Evolutionary conservation across 441 rosid species (phyloP).

Genomic region (Flueggea neowawraea): DNA sequence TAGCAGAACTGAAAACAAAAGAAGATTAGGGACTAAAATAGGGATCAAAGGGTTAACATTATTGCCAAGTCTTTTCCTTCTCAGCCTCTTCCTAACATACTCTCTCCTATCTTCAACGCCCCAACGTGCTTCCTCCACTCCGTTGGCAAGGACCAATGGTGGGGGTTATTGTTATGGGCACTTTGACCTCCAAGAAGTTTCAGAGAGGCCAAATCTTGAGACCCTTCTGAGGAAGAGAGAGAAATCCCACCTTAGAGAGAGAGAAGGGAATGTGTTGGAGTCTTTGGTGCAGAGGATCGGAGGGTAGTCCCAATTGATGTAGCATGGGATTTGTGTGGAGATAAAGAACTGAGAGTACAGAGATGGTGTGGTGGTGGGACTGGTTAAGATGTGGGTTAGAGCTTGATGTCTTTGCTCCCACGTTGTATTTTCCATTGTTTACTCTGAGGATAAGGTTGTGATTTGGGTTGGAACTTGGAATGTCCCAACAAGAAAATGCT

Average conservation of each 20-base stretch:
- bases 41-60: slow-evolving; percentile 57
- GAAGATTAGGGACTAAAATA: slow-evolving; percentile 54
- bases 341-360: slow-evolving; percentile 75
- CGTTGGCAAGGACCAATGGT: slow-evolving; percentile 54
- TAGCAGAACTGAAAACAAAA: slow-evolving; percentile 49
- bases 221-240: slow-evolving; percentile 57
- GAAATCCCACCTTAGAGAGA: slow-evolving; percentile 51
- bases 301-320: slow-evolving; percentile 76
- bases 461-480: too few species aligned
- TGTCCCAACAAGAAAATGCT: too few species aligned
- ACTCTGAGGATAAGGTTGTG: slow-evolving; percentile 2
- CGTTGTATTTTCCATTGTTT: slow-evolving; percentile 43
- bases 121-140: slow-evolving; percentile 72
- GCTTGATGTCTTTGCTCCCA: slow-evolving; percentile 59
- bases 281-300: slow-evolving; percentile 50
- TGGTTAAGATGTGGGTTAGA: slow-evolving; percentile 68
- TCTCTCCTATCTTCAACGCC: slow-evolving; percentile 46
- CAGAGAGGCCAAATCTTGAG: slow-evolving; percentile 47
- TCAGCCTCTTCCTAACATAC: slow-evolving; percentile 51
- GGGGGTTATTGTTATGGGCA: slow-evolving; percentile 83
- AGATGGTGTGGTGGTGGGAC: slow-evolving; percentile 59
- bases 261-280: slow-evolving; percentile 20
- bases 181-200: slow-evolving; percentile 72
- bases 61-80: slow-evolving; percentile 36
- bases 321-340: slow-evolving; percentile 53